Percentiles rank a stretch among this genome's conserved stretches.
phyloP scores from a whole-genome alignment of 176 grass and related monocot species.

The Bonia amplexicaulis region DNA sequence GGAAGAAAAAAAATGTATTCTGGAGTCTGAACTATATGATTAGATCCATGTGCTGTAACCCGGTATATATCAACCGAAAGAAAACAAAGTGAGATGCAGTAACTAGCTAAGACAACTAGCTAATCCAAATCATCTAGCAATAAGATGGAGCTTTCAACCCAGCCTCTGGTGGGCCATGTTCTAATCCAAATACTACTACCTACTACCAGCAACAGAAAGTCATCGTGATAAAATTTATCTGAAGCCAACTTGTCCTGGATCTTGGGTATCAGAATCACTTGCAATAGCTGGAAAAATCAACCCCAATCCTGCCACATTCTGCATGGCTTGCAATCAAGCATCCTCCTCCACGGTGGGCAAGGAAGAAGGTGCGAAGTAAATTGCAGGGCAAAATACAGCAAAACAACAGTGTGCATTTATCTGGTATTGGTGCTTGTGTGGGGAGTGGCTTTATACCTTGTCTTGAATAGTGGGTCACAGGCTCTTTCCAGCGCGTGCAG shows the following conservation, averaged over 20 bases:
- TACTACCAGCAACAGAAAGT: neutral
- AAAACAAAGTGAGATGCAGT: neutral
- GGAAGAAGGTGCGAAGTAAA: neutral
- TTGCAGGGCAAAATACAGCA: neutral
- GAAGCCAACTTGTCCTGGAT: neutral
- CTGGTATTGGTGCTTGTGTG: conserved; percentile 10
- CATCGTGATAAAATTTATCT: neutral
- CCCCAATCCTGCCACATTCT: neutral
- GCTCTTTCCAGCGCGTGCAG: neutral
- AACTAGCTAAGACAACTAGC: neutral
- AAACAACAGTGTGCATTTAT: neutral
- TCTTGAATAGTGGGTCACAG: conserved; percentile 18
- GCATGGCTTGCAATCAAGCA: neutral
- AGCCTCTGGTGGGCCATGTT: neutral
- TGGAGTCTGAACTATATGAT: neutral
- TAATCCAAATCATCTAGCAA: neutral
- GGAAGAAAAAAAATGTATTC: neutral
- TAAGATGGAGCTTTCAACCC: neutral
- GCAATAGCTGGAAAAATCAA: neutral
- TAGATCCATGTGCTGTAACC: neutral
- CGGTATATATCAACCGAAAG: neutral
- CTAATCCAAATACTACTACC: neutral
- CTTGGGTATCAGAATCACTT: neutral
- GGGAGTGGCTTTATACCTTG: conserved; percentile 18
- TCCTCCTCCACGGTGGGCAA: neutral